phyloP scores from a whole-genome alignment of 1,139 yeast species.

The Candida freyschussii region DNA sequence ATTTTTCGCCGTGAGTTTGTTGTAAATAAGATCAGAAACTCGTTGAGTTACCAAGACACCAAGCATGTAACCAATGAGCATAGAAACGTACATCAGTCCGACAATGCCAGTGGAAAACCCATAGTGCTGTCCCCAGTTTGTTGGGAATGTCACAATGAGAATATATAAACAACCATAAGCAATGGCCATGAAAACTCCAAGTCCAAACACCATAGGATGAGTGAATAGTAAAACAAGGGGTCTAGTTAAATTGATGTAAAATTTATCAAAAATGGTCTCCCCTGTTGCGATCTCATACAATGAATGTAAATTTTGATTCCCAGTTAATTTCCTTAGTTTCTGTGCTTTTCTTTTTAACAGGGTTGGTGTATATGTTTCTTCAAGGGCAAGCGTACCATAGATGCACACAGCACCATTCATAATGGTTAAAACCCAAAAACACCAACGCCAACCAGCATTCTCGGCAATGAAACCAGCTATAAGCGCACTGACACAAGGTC shows the following conservation, averaged over 20 bases:
- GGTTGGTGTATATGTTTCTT: slow-evolving; percentile 58
- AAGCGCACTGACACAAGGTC: slow-evolving; percentile 51
- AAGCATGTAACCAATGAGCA: slow-evolving; percentile 46
- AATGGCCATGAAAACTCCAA: slow-evolving; percentile 51
- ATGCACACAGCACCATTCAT: slow-evolving; percentile 46
- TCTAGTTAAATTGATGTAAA: slow-evolving; percentile 40
- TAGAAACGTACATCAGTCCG: slow-evolving; percentile 53
- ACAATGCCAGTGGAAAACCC: slow-evolving; percentile 44
- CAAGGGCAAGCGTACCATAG: slow-evolving; percentile 39
- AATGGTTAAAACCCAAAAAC: slow-evolving; percentile 54
- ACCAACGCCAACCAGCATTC: slow-evolving; percentile 52
- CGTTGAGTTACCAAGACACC: slow-evolving; percentile 46
- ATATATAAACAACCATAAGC: slow-evolving; percentile 1
- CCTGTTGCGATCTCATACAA: slow-evolving; percentile 50
- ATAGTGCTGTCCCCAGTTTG: slow-evolving; percentile 43
- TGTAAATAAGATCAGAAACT: slow-evolving; percentile 36
- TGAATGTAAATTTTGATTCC: slow-evolving; percentile 52
- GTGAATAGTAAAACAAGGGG: slow-evolving; percentile 48
- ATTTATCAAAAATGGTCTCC: slow-evolving; percentile 34
- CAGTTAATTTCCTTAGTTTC: slow-evolving; percentile 44
- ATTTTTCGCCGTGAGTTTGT: slow-evolving; percentile 34
- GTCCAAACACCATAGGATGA: slow-evolving; percentile 60
- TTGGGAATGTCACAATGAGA: slow-evolving; percentile 51
- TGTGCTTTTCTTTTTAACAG: slow-evolving; percentile 45
- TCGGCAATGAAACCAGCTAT: slow-evolving; percentile 49